Base-by-base conservation (phyloP, 495 filamentous ascomycete genomes). In the Tuber calosporum region DNA sequence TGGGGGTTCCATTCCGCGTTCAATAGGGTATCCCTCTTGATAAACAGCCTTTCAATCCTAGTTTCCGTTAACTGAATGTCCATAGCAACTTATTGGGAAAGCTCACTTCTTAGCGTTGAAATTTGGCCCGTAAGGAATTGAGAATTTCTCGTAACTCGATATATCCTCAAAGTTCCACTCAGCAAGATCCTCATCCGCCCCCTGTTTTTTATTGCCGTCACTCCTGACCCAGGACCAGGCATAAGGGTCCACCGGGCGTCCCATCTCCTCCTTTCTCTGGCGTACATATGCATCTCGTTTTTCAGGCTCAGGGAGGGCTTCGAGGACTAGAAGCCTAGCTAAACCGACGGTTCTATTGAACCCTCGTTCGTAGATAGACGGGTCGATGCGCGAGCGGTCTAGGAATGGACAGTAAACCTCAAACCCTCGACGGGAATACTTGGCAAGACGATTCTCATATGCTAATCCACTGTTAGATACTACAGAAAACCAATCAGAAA, bases 371-470 rank as follows among this genome's bases (percentile, higher is more conserved):
- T 90, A 96, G 71, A 96, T 93, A 4, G 92, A 92, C 13, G 92
- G 92, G 77, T 96, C 92, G 68, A 96, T 85, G 15, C 86, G 86
- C 4, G 87, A 86, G 34, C 92, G 87, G 71, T 94, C 90, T 36
- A 96, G 84, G 37, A 87, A 84, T 0, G 88, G 84, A 88, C 90
- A 94, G 81, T 90, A 91, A 4, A 94, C 86, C 79, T 96, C 92
- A 72, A 96, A 96, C 4, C 91, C 90, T 19, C 92, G 85, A 79
- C 90, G 92, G 36, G 89, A 90, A 82, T 94, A 96, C 81, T 96
- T 96, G 5, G 91, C 92, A n/a, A 96, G 85, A 13, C 92, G 90
- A 75, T 90, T 94, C 78, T 96, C 92, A 79, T 94, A 96, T 0
- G 91, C 93, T 70, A 22, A 68, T 34, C 13, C 53, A 34, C 53